Evolutionary conservation across 2,329 filamentous ascomycete genomes (phyloP).

Genomic region (Didymella segeticola): DNA sequence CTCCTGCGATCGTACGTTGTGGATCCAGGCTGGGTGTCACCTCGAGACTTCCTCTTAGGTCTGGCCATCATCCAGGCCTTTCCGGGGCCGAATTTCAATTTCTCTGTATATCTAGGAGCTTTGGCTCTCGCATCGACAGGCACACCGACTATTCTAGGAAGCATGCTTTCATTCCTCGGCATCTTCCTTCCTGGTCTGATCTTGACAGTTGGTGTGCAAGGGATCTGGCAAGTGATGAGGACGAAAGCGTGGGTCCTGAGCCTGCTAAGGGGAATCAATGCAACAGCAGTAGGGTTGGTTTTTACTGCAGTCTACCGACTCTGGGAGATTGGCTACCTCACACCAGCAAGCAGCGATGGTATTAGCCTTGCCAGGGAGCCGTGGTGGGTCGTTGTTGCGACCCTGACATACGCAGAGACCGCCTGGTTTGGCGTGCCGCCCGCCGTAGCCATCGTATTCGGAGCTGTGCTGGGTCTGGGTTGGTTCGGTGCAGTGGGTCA

Average conservation of each 20-base stretch:
- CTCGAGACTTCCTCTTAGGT: conserved; percentile 75
- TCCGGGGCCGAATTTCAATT: conserved; percentile 69
- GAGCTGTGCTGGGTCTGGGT: conserved; percentile 48
- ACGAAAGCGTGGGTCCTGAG: conserved; percentile 44
- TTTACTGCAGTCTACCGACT: conserved; percentile 55
- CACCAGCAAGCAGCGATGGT: conserved; percentile 44
- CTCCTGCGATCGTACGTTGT: conserved; percentile 61
- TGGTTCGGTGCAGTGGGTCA: conserved; percentile 50
- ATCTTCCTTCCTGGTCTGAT: conserved; percentile 53
- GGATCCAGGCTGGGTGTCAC: conserved; percentile 71
- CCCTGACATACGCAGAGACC: conserved; percentile 50
- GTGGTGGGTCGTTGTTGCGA: conserved; percentile 56
- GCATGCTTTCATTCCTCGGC: conserved; percentile 48
- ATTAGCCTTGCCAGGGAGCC: conserved; percentile 49
- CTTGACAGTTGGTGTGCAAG: conserved; percentile 47
- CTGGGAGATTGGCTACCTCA: conserved; percentile 54
- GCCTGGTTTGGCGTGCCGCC: conserved; percentile 51
- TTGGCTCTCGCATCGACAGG: conserved; percentile 42
- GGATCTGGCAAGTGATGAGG: conserved; percentile 49
- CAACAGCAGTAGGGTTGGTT: conserved; percentile 52
- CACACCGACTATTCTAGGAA: conserved; percentile 42
- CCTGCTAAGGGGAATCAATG: conserved; percentile 51
- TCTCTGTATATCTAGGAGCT: conserved; percentile 52
- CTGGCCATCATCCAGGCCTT: conserved; percentile 75
- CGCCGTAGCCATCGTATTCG: conserved; percentile 50